Evolutionary conservation across 225 moss, liverwort and hornwort genomes (phyloP), one percentile per base, ranked within the genome.

Genomic region (Pleurozium schreberi): DNA sequence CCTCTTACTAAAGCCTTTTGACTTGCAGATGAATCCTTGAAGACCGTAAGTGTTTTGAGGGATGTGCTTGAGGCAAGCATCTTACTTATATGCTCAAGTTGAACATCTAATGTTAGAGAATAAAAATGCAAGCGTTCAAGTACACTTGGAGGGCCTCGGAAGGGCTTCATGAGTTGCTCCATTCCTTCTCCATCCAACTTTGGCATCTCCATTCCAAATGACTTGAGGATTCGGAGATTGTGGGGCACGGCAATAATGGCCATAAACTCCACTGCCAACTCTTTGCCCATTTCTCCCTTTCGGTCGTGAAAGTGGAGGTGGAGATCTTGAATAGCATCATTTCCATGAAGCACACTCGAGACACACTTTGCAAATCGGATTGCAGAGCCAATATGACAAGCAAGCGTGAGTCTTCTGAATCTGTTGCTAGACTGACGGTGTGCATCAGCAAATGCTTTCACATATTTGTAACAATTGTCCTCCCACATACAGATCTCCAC

Each of bases 401-500:
- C 0, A 0, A 74, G 3, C 4, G 2, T 1, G 1, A 75, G 49
- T 18, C 7, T 19, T 11, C 11, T 47, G 19, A 75, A 33, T 6
- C 4, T 6, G 1, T 11, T 33, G 31, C 47, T 3, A 47, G 49
- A 75, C 19, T 75, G 4, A 19, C 75, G 6, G 12, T 49, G 75
- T 2, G 49, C 11, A 1, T 18, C 7, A 19, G 11, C 75, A 31
- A 75, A 75, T 75, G 75, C 49, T 75, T 75, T 33, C 49, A 19
- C 18, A 1, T 75, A 3, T 11, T 75, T 47, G 19, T 31, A 75
- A 3, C 31, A 75, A 7, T 19, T 4, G 9, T 47, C 47, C 1
- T 31, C 75, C 1, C 0, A 0, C 2, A 75, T 4, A 0, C 0
- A 0, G 6, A 49, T 30, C 8, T 10, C 2, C 31, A 75, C 19